phyloP scores from a whole-genome alignment of 306 rosid genomes.

The Hylodesmum podocarpum region DNA sequence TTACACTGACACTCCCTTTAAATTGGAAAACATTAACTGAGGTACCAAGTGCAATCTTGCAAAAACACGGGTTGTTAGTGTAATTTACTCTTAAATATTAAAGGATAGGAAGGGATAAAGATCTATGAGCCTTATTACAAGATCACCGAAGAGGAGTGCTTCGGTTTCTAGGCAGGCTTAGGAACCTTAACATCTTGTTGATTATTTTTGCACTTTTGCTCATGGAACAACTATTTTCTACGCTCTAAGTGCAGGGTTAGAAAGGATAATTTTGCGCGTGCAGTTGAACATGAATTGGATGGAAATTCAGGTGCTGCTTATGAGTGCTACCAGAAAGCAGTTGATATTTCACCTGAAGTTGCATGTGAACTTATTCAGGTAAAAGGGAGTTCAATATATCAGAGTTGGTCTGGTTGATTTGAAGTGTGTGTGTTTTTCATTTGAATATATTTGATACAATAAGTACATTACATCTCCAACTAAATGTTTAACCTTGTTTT shows the following conservation, averaged over 20 bases:
- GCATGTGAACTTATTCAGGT: conserved; percentile 83
- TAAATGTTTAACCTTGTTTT: conserved; percentile 19
- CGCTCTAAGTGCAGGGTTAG: conserved; percentile 54
- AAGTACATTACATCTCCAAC: neutral
- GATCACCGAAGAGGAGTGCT: conserved; percentile 6
- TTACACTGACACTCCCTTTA: too few relatives aligned
- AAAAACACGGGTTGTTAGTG: too few relatives aligned
- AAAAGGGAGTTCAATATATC: conserved; percentile 10
- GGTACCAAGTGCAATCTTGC: too few relatives aligned
- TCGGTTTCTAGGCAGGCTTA: conserved; percentile 3
- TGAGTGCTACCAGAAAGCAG: conserved; percentile 96
- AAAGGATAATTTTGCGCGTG: conserved; percentile 87
- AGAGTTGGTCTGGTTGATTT: neutral
- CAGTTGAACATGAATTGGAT: conserved; percentile 65
- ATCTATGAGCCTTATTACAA: neutral
- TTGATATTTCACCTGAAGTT: conserved; percentile 84
- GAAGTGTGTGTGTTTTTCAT: conserved; percentile 1
- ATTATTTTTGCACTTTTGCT: neutral
- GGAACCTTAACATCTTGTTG: neutral
- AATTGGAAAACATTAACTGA: too few relatives aligned
- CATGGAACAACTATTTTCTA: conserved; percentile 20
- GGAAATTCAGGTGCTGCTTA: conserved; percentile 87
- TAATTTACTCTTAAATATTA: too few relatives aligned
- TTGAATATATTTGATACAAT: neutral
- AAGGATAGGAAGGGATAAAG: neutral